Conservation (phyloP, 805 yeast species). For the Sugiyamaella chiloensis region DNA sequence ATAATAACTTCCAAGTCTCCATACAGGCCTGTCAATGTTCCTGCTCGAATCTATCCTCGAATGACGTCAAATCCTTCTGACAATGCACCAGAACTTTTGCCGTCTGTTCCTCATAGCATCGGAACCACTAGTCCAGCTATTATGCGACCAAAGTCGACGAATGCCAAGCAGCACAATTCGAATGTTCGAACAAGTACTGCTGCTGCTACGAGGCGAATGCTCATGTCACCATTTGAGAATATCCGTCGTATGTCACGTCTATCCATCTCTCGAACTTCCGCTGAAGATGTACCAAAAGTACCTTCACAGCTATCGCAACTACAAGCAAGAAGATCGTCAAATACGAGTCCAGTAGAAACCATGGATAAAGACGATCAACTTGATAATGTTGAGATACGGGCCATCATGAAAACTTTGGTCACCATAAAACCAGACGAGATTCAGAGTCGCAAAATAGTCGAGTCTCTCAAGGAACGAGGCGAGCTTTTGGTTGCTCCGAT, state of each 20-base stretch:
- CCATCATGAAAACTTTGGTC: constrained; percentile 18
- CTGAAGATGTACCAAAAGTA: constrained; percentile 7
- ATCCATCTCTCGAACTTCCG: not conserved
- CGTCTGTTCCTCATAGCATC: not conserved
- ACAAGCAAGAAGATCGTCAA: not conserved
- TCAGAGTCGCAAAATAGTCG: constrained; percentile 8
- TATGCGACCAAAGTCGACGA: constrained; percentile 21
- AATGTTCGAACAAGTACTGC: constrained; percentile 8
- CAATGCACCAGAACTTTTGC: not conserved
- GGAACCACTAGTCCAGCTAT: not conserved
- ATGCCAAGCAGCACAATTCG: constrained; percentile 14
- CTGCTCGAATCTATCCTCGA: constrained; percentile 19
- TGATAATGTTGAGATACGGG: constrained; percentile 12
- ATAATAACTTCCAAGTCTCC: constrained; percentile 17
- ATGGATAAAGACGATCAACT: not conserved
- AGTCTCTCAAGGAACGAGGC: constrained; percentile 11
- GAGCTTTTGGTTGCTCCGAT: constrained; percentile 15
- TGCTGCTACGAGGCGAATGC: constrained; percentile 22
- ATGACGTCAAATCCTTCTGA: not conserved
- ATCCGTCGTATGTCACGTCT: constrained; percentile 12
- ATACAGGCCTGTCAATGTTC: constrained; percentile 19
- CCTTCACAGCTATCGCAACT: not conserved
- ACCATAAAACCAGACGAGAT: constrained; percentile 12
- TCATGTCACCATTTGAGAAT: constrained; percentile 20
- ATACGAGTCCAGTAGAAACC: not conserved